These are phyloP conservation scores for Fusarium sulawesiense DNA, from an alignment of 2,329 filamentous ascomycete species.

Conservation along the genomic window DNA sequence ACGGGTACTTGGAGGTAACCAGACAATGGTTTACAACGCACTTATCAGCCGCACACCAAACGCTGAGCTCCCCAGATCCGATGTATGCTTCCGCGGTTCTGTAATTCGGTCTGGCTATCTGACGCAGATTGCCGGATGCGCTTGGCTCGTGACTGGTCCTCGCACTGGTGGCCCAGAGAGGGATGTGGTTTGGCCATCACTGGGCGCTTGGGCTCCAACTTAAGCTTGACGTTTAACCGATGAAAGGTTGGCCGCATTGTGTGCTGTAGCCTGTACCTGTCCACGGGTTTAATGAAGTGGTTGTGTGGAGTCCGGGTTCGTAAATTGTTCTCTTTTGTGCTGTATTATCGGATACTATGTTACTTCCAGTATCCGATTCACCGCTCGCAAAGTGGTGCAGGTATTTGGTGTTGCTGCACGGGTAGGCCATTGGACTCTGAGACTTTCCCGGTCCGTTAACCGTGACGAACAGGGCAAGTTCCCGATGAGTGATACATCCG, in stretches of 20 bases:
- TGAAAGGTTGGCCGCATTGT: neutral
- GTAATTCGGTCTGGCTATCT: constrained; percentile 2
- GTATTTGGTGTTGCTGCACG: neutral
- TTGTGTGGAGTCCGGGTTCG: neutral
- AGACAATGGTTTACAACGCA: constrained; percentile 1
- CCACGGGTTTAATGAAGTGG: neutral
- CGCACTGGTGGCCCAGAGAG: constrained; percentile 29
- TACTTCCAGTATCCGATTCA: constrained; percentile 12
- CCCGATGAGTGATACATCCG: neutral
- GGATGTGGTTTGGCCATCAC: neutral
- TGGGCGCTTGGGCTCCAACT: neutral
- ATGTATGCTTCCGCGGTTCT: constrained; percentile 9
- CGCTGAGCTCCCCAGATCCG: neutral
- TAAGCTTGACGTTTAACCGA: constrained; percentile 6
- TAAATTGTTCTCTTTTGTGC: neutral
- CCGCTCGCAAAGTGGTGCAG: constrained; percentile 16
- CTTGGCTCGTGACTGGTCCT: constrained; percentile 16
- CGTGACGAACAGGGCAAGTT: neutral
- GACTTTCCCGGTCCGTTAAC: neutral
- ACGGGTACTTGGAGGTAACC: neutral
- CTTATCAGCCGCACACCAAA: neutral
- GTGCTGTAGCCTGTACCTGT: neutral
- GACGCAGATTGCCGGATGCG: constrained; percentile 13
- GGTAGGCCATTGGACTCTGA: neutral
- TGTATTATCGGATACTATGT: neutral